Evolutionary conservation across 352 stramenopile species (phyloP).

Genomic region (Thraustotheca clavata): DNA sequence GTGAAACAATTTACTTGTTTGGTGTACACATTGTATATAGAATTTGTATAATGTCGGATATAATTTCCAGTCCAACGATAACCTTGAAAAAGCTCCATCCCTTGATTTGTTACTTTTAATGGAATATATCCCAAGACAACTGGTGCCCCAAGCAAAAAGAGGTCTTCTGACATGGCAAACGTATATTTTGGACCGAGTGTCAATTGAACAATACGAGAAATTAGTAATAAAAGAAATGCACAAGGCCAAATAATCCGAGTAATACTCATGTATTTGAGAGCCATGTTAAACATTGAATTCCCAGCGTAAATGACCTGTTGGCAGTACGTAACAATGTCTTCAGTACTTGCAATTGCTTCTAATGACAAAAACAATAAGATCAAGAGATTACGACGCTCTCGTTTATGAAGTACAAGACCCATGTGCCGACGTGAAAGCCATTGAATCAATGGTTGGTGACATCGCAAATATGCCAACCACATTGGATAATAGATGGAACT

Average conservation of each 20-base stretch:
- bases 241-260: slow-evolving; percentile 14
- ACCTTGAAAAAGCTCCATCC: slow-evolving; percentile 9
- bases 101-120: not conserved
- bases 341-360: not conserved
- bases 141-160: not conserved
- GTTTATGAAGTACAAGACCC: slow-evolving; percentile 3
- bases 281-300: not conserved
- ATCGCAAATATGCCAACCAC: not conserved
- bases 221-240: not conserved
- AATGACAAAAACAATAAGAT: not conserved
- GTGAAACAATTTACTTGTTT: not conserved
- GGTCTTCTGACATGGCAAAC: not conserved
- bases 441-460: not conserved
- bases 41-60: slow-evolving; percentile 9
- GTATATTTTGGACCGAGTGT: not conserved
- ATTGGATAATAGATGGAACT: slow-evolving; percentile 7
- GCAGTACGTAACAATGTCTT: slow-evolving; percentile 10
- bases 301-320: not conserved
- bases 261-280: slow-evolving; percentile 12
- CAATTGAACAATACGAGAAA: not conserved
- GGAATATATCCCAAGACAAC: slow-evolving; percentile 11
- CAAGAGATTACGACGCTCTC: slow-evolving; percentile 1
- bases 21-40: slow-evolving; percentile 7
- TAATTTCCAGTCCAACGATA: not conserved
- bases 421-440: not conserved